Evolutionary conservation across 345 rosid species (phyloP).

Genomic region (Xanthoceras sorbifolium): DNA sequence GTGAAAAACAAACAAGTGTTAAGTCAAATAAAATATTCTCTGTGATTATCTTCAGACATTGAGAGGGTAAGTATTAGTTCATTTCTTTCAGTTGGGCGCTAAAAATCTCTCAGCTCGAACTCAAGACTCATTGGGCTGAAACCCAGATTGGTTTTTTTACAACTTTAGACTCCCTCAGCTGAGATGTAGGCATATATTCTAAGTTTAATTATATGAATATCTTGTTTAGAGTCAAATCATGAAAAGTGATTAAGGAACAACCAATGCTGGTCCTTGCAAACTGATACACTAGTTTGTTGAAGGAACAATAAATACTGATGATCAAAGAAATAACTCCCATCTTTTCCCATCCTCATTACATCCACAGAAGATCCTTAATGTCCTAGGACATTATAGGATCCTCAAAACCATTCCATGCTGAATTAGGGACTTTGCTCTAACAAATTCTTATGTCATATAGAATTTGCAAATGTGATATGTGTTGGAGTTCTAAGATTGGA

Average conservation of each 20-base stretch:
- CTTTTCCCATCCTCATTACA: not conserved
- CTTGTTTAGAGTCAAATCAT: not conserved
- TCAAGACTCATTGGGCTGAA: not conserved
- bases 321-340: not conserved
- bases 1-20: not conserved
- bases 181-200: not conserved
- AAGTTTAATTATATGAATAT: not conserved
- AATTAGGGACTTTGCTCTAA: not conserved
- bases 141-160: not conserved
- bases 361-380: not conserved
- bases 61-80: not conserved
- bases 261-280: not conserved
- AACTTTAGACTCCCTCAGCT: not conserved
- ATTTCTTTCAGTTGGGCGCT: not conserved
- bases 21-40: conserved; percentile 7
- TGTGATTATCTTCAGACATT: not conserved
- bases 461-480: not conserved
- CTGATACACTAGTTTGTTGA: not conserved
- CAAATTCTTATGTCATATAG: not conserved
- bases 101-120: not conserved
- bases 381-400: not conserved
- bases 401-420: not conserved
- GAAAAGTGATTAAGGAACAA: not conserved
- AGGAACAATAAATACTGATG: not conserved
- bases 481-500: not conserved